phyloP scores from a whole-genome alignment of 2,329 filamentous ascomycete genomes.

The Fusarium piperis region DNA sequence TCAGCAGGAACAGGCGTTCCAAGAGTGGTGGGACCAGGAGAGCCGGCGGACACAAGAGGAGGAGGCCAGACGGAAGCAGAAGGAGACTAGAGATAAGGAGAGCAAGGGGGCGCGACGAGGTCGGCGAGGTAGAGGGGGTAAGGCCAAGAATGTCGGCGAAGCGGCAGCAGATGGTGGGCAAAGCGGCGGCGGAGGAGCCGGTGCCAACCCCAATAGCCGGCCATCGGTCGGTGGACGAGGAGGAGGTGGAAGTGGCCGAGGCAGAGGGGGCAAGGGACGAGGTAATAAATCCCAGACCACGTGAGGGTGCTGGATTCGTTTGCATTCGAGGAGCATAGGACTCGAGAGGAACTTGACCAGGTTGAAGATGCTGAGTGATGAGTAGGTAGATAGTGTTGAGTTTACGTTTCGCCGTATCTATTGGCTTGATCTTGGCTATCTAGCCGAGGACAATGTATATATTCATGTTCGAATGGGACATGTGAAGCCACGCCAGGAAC shows the following conservation, averaged over 20 bases:
- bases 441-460: slow-evolving; percentile 19
- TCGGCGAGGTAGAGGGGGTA: slow-evolving; percentile 46
- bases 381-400: not conserved
- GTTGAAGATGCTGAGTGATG: slow-evolving; percentile 4
- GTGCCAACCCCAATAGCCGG: slow-evolving; percentile 21
- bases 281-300: slow-evolving; percentile 26
- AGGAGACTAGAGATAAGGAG: slow-evolving; percentile 53
- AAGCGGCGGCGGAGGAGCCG: slow-evolving; percentile 15
- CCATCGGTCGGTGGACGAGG: slow-evolving; percentile 31
- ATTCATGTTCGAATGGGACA: slow-evolving; percentile 13
- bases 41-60: slow-evolving; percentile 76
- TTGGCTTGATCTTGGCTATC: slow-evolving; percentile 11
- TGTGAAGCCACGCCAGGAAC: not conserved
- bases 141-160: slow-evolving; percentile 37
- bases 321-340: slow-evolving; percentile 31
- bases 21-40: slow-evolving; percentile 95
- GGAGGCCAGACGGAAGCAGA: slow-evolving; percentile 56
- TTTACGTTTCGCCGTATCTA: slow-evolving; percentile 22
- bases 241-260: slow-evolving; percentile 33
- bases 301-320: slow-evolving; percentile 1
- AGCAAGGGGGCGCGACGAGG: slow-evolving; percentile 47
- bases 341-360: slow-evolving; percentile 15
- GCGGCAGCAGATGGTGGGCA: slow-evolving; percentile 29
- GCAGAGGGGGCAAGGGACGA: slow-evolving; percentile 36
- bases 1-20: slow-evolving; percentile 95